These are phyloP conservation scores for Pseudonectria buxi DNA, from an alignment of 2,329 filamentous ascomycete genomes.

Conservation along the genomic window DNA sequence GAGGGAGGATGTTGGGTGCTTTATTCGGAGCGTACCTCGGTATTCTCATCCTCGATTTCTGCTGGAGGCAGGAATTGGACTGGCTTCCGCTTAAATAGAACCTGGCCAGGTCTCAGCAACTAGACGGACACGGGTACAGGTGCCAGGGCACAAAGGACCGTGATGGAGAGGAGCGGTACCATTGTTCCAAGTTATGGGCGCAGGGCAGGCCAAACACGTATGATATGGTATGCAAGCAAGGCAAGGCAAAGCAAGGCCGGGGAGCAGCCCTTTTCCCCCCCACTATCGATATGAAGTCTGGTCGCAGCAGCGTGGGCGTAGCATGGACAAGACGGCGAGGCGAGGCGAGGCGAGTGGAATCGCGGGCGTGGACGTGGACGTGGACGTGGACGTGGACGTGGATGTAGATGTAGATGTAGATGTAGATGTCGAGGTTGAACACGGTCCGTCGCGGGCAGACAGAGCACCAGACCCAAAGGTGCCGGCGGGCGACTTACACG, in stretches of 20 bases:
- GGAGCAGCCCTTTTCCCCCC: constrained; percentile 17
- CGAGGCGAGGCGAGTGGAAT: background rate
- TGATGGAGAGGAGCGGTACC: constrained; percentile 10
- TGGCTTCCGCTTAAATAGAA: constrained; percentile 92
- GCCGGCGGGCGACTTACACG: constrained; percentile 27
- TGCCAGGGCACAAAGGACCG: background rate
- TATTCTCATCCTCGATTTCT: constrained; percentile 69
- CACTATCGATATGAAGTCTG: constrained; percentile 19
- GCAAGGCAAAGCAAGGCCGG: constrained; percentile 23
- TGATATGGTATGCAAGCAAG: too few species aligned
- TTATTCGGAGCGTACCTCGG: constrained; percentile 57
- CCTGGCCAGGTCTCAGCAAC: constrained; percentile 44
- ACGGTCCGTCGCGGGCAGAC: constrained; percentile 12
- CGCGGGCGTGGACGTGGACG: background rate
- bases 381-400: too few species aligned
- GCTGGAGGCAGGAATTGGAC: constrained; percentile 73
- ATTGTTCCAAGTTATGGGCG: constrained; percentile 14
- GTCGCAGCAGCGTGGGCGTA: constrained; percentile 8
- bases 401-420: too few species aligned
- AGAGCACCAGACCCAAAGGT: constrained; percentile 5
- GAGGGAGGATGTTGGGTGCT: constrained; percentile 6
- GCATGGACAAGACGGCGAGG: constrained; percentile 12
- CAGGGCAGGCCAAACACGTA: constrained; percentile 10
- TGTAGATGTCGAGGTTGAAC: too few species aligned
- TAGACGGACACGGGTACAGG: background rate